A percentile compares a stretch with the other conserved stretches of the same genome.
Conservation (phyloP, 164 flowering plant genomes). For the Taxillus chinensis region DNA sequence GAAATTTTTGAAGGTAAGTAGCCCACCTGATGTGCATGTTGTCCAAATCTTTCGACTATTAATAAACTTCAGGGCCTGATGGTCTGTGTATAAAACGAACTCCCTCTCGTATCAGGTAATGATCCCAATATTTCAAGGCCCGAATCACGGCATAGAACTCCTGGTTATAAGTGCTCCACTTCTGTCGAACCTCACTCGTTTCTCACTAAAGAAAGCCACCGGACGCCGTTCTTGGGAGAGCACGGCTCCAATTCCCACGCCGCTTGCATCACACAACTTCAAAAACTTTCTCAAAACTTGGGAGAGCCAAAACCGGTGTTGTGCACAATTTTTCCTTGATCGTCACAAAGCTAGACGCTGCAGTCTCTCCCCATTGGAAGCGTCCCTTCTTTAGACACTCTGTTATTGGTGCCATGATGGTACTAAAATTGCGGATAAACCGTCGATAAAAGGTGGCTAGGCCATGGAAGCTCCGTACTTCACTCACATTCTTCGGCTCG, state of each 20-base stretch:
- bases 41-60: background rate
- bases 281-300: background rate
- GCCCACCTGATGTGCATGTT: background rate
- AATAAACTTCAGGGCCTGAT: background rate
- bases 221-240: background rate
- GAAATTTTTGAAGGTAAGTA: background rate
- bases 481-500: no score
- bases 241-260: background rate
- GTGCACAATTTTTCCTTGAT: background rate
- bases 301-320: background rate
- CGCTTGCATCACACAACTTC: conserved; percentile 1
- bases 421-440: no score
- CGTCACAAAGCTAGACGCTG: background rate
- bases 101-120: background rate
- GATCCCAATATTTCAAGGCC: background rate
- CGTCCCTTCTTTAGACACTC: background rate
- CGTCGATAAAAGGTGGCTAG: no score
- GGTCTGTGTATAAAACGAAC: conserved; percentile 1
- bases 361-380: background rate
- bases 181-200: background rate
- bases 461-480: no score
- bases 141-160: background rate
- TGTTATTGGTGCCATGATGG: background rate
- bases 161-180: background rate
- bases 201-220: background rate